Evolutionary conservation across 768 basidiomycete genomes (phyloP).

Genomic region (Boletus rubescentipes): DNA sequence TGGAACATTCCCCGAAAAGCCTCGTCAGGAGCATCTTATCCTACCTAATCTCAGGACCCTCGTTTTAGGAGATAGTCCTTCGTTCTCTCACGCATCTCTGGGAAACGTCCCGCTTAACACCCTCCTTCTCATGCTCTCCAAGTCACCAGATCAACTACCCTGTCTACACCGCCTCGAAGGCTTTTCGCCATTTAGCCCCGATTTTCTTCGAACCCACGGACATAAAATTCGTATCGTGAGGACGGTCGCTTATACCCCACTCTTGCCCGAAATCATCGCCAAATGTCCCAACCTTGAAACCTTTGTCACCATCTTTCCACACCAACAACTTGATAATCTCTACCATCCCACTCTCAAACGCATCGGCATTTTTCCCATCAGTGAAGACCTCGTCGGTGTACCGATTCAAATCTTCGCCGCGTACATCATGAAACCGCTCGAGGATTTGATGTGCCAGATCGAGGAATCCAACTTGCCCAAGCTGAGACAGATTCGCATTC

Average conservation of each 20-base stretch:
- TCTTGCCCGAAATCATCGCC: slow-evolving; percentile 38
- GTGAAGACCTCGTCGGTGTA: slow-evolving; percentile 37
- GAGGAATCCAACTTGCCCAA: slow-evolving; percentile 36
- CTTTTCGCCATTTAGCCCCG: slow-evolving; percentile 40
- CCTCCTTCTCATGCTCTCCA: slow-evolving; percentile 38
- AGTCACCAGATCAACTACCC: slow-evolving; percentile 37
- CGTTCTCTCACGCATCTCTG: slow-evolving; percentile 34
- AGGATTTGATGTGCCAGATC: slow-evolving; percentile 38
- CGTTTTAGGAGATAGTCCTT: slow-evolving; percentile 37
- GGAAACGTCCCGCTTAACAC: slow-evolving; percentile 40
- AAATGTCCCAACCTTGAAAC: slow-evolving; percentile 42
- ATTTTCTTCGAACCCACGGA: slow-evolving; percentile 43
- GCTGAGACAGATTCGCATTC: slow-evolving; percentile 39
- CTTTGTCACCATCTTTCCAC: slow-evolving; percentile 40
- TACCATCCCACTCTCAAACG: slow-evolving; percentile 40
- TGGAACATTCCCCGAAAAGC: slow-evolving; percentile 27
- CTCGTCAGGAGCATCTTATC: slow-evolving; percentile 24
- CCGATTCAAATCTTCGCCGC: slow-evolving; percentile 37
- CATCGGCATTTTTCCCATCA: slow-evolving; percentile 46
- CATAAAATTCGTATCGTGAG: slow-evolving; percentile 41
- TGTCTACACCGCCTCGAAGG: slow-evolving; percentile 43
- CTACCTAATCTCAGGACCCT: slow-evolving; percentile 42
- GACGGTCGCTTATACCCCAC: slow-evolving; percentile 34
- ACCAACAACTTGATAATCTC: slow-evolving; percentile 33
- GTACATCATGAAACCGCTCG: slow-evolving; percentile 43